Evolutionary conservation across 352 stramenopile genomes (phyloP).

Genomic region (Pythium aquatile): DNA sequence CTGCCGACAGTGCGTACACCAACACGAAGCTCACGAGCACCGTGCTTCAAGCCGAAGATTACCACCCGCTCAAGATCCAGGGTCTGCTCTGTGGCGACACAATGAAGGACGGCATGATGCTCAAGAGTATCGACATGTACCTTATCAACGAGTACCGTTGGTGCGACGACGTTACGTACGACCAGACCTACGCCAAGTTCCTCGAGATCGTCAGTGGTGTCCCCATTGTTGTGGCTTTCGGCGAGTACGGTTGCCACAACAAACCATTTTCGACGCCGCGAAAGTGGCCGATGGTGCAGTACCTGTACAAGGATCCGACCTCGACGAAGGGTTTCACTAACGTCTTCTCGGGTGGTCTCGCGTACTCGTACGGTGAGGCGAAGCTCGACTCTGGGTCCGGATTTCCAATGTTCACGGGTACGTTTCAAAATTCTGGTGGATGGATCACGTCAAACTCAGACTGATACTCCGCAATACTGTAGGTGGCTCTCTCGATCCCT

Average conservation of each 20-base stretch:
- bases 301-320: slow-evolving; percentile 69
- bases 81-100: slow-evolving; percentile 81
- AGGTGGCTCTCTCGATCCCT: slow-evolving; percentile 66
- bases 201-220: slow-evolving; percentile 72
- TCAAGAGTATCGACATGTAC: slow-evolving; percentile 86
- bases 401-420: slow-evolving; percentile 85
- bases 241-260: slow-evolving; percentile 82
- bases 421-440: neutral
- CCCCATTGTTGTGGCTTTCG: slow-evolving; percentile 77
- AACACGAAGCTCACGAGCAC: slow-evolving; percentile 40
- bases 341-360: slow-evolving; percentile 79
- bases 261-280: slow-evolving; percentile 37
- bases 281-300: slow-evolving; percentile 78
- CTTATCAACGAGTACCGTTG: slow-evolving; percentile 89
- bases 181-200: slow-evolving; percentile 68
- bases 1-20: slow-evolving; percentile 73
- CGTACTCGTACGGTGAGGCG: slow-evolving; percentile 85
- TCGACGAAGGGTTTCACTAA: slow-evolving; percentile 69
- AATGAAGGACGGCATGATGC: slow-evolving; percentile 79
- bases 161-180: slow-evolving; percentile 69
- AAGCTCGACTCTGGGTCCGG: slow-evolving; percentile 63
- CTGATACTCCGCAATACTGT: slow-evolving; percentile 9
- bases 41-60: slow-evolving; percentile 54
- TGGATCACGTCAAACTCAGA: slow-evolving; percentile 2
- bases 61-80: slow-evolving; percentile 82